Conservation (phyloP, 2,329 filamentous ascomycete species). For the Pseudogymnoascus sp. region DNA sequence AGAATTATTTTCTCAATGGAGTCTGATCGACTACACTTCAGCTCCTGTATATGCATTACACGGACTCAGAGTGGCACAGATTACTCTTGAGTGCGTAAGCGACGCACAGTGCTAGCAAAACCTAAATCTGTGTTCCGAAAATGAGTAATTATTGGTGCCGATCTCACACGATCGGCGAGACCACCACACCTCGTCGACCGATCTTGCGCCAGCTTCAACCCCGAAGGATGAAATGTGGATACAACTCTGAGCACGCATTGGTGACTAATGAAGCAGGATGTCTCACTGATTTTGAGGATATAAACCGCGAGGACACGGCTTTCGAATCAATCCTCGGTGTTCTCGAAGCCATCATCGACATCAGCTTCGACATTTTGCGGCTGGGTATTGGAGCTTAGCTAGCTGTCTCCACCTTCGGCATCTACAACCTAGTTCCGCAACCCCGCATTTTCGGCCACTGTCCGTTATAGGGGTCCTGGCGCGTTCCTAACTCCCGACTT, state of each 20-base stretch:
- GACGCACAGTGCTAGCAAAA: neutral
- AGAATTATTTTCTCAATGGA: neutral
- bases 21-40: neutral
- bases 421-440: neutral
- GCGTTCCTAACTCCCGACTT: neutral
- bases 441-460: neutral
- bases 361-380: neutral
- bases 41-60: slow-evolving; percentile 1
- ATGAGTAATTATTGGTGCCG: neutral
- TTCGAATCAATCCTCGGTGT: neutral
- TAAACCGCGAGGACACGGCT: neutral
- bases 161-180: neutral
- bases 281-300: neutral
- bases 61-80: neutral
- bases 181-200: neutral
- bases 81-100: neutral
- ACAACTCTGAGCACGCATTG: neutral
- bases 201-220: neutral
- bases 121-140: neutral
- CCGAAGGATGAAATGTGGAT: neutral
- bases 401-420: neutral
- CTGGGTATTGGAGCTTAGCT: neutral
- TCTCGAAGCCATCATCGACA: neutral
- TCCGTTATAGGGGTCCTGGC: neutral
- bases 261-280: neutral